Evolutionary conservation across 1,284 basidiomycete genomes (phyloP).

Genomic region (Sanghuangporus sanghuang): DNA sequence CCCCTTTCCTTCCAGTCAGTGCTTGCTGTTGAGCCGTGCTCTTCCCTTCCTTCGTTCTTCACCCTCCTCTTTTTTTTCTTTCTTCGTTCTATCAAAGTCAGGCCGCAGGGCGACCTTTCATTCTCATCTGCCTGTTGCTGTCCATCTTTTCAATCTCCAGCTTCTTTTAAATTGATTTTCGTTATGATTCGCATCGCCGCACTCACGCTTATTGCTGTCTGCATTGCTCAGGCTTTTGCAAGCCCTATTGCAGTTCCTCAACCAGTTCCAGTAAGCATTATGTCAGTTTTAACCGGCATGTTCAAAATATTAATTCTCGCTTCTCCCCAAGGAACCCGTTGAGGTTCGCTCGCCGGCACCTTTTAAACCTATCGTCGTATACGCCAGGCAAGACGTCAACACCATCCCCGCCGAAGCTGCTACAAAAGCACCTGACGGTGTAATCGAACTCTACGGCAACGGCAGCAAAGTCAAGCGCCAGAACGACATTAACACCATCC

Average conservation of each 20-base stretch:
- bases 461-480: constrained; percentile 20
- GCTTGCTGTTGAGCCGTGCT: constrained; percentile 19
- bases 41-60: constrained; percentile 8
- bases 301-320: background rate
- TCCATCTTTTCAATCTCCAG: constrained; percentile 18
- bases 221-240: constrained; percentile 42
- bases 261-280: constrained; percentile 30
- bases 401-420: constrained; percentile 31
- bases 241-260: constrained; percentile 36
- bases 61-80: constrained; percentile 19
- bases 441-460: constrained; percentile 23
- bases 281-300: background rate
- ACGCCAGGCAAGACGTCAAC: constrained; percentile 33
- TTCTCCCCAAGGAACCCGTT: constrained; percentile 21
- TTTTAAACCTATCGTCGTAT: constrained; percentile 43
- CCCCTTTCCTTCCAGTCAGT: constrained; percentile 25
- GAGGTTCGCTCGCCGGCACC: constrained; percentile 27
- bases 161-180: constrained; percentile 13
- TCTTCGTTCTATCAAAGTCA: constrained; percentile 21
- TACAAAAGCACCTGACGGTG: constrained; percentile 24
- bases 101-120: constrained; percentile 35
- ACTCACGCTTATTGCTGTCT: constrained; percentile 36
- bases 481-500: constrained; percentile 22
- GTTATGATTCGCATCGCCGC: constrained; percentile 33
- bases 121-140: constrained; percentile 10